Conservation (phyloP, 2,329 filamentous ascomycete genomes). For the Trichoderma sp. region DNA sequence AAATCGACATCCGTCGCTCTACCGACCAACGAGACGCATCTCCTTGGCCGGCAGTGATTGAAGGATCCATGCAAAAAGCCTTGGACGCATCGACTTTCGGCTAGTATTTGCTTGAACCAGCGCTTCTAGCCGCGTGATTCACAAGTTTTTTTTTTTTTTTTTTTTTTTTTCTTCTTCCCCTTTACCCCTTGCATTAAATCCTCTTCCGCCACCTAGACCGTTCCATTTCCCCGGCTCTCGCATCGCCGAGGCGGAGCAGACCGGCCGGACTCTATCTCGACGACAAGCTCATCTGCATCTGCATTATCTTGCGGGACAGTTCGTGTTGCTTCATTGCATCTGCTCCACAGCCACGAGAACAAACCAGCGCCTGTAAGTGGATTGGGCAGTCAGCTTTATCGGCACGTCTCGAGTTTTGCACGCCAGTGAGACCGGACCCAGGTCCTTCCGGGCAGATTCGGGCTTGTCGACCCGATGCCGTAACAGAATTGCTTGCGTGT, state of each 20-base stretch:
- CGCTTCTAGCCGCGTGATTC: background rate
- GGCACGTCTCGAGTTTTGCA: background rate
- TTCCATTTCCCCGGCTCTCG: background rate
- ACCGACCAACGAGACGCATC: background rate
- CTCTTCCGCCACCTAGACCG: background rate
- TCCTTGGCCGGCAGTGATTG: background rate
- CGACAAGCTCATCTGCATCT: background rate
- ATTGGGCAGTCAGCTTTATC: background rate
- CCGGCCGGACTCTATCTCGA: background rate
- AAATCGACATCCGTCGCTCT: background rate
- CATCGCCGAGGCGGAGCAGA: constrained; percentile 3
- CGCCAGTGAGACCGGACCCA: constrained; percentile 4
- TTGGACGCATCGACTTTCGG: background rate
- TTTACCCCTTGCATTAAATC: background rate
- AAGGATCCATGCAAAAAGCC: too few relatives aligned
- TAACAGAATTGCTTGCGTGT: background rate
- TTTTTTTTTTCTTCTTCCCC: background rate
- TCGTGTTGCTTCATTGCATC: background rate
- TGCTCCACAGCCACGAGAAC: background rate
- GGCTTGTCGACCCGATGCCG: constrained; percentile 1
- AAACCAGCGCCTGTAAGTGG: background rate
- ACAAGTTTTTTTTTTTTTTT: background rate
- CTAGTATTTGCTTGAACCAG: background rate
- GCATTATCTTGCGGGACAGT: background rate
- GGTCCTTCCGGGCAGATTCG: constrained; percentile 8